A percentile compares a stretch with the other conserved stretches of the same genome.
These are phyloP conservation scores for Coemansia sp. DNA, from an alignment of 192 early-diverging fungal species.

Conservation along the genomic window DNA sequence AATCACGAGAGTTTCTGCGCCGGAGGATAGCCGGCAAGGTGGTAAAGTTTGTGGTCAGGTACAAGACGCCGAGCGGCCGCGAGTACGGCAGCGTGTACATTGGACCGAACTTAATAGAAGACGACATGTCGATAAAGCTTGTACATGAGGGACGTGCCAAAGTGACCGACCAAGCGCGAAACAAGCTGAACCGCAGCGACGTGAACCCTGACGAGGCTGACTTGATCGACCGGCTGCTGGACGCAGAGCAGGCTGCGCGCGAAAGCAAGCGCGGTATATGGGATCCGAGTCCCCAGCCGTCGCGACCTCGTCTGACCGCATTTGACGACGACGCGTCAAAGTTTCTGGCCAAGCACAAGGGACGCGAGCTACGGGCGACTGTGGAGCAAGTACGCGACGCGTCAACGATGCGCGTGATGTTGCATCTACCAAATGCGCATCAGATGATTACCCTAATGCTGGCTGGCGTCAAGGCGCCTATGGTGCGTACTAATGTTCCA, in stretches of 20 bases:
- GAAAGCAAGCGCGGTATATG: slow-evolving; percentile 75
- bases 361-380: slow-evolving; percentile 77
- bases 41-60: slow-evolving; percentile 71
- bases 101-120: slow-evolving; percentile 55
- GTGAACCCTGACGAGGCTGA: slow-evolving; percentile 37
- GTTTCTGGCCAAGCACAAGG: slow-evolving; percentile 79
- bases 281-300: slow-evolving; percentile 55
- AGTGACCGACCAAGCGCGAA: slow-evolving; percentile 63
- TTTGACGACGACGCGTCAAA: slow-evolving; percentile 65
- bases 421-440: slow-evolving; percentile 70
- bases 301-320: slow-evolving; percentile 40
- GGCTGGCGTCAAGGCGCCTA: slow-evolving; percentile 85
- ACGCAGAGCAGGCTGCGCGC: slow-evolving; percentile 74
- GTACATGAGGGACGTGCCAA: slow-evolving; percentile 85
- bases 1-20: slow-evolving; percentile 87
- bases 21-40: slow-evolving; percentile 85
- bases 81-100: slow-evolving; percentile 65
- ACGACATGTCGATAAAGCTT: slow-evolving; percentile 69
- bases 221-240: slow-evolving; percentile 52
- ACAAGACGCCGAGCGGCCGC: slow-evolving; percentile 51
- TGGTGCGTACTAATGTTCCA: slow-evolving; percentile 72
- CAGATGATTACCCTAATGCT: slow-evolving; percentile 68
- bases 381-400: slow-evolving; percentile 97
- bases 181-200: slow-evolving; percentile 33
- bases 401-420: slow-evolving; percentile 72